phyloP scores from a whole-genome alignment of 345 rosid genomes.

The Lagerstroemia speciosa region DNA sequence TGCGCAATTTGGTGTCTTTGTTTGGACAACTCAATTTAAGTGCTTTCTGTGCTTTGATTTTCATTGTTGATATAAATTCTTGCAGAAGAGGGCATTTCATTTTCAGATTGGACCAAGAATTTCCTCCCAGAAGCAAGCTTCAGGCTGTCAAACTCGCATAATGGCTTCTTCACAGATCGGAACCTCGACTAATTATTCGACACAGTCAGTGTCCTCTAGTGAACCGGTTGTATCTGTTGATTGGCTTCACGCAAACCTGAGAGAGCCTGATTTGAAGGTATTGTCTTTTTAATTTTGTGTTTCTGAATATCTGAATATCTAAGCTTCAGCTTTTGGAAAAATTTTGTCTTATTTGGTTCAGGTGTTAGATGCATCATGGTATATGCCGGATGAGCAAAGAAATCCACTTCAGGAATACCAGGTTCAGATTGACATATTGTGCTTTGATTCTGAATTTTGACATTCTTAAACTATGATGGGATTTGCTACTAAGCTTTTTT shows the following conservation, averaged over 20 bases:
- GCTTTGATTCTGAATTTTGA: slow-evolving; percentile 11
- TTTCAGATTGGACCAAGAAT: slow-evolving; percentile 15
- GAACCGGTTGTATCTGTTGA: slow-evolving; percentile 90
- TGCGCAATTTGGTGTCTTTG: neutral
- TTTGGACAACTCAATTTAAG: neutral
- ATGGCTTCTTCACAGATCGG: slow-evolving; percentile 45
- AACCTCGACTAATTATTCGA: slow-evolving; percentile 34
- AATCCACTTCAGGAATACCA: slow-evolving; percentile 97
- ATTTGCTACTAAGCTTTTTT: neutral
- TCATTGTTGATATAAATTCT: neutral
- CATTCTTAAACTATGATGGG: neutral
- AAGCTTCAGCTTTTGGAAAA: neutral
- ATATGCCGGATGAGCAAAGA: slow-evolving; percentile 96
- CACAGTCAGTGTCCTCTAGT: slow-evolving; percentile 37
- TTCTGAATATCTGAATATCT: too few species aligned
- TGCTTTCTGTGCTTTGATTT: neutral
- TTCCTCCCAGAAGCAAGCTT: slow-evolving; percentile 21
- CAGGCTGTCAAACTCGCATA: slow-evolving; percentile 17
- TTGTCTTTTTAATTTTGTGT: neutral
- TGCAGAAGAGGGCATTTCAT: slow-evolving; percentile 39
- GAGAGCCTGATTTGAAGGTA: slow-evolving; percentile 80
- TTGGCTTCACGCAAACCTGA: slow-evolving; percentile 84
- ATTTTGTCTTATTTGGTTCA: slow-evolving; percentile 10
- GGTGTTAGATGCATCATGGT: slow-evolving; percentile 98
- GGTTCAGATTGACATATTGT: slow-evolving; percentile 27